phyloP scores from a whole-genome alignment of 1,284 basidiomycete genomes.

The Melampsora americana region DNA sequence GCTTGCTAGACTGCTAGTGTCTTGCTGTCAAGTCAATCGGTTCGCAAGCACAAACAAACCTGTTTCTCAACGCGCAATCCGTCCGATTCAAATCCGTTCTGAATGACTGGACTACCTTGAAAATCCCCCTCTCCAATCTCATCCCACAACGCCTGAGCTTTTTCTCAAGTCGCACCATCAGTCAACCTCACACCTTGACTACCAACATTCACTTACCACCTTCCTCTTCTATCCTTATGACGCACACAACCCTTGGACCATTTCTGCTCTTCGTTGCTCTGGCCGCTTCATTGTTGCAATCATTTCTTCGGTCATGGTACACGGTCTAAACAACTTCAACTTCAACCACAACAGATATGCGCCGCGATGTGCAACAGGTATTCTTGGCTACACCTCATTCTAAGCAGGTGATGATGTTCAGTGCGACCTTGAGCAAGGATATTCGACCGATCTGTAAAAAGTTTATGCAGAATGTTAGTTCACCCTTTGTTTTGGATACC shows the following conservation, averaged over 20 bases:
- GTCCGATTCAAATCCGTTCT: slow-evolving; percentile 4
- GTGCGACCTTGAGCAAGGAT: slow-evolving; percentile 94
- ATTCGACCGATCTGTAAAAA: slow-evolving; percentile 98
- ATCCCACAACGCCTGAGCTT: neutral
- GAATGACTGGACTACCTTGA: neutral
- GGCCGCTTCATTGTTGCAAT: too few species aligned
- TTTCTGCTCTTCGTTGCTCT: too few species aligned
- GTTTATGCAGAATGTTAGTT: slow-evolving; percentile 91
- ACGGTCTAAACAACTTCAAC: neutral
- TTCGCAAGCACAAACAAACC: neutral
- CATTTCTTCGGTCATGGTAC: neutral
- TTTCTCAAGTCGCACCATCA: slow-evolving; percentile 7
- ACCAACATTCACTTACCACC: neutral
- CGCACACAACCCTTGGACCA: neutral
- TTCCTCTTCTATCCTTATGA: neutral
- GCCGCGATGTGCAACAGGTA: slow-evolving; percentile 99
- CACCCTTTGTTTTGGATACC: neutral
- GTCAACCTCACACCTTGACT: slow-evolving; percentile 1
- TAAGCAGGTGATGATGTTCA: slow-evolving; percentile 99
- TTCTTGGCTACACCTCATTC: slow-evolving; percentile 99
- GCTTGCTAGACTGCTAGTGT: slow-evolving; percentile 13
- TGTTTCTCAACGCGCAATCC: neutral
- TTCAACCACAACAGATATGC: slow-evolving; percentile 75
- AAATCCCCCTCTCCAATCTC: neutral
- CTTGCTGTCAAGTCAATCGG: neutral